A percentile compares a stretch with the other conserved stretches of the same genome.
phyloP scores from a whole-genome alignment of 2,329 filamentous ascomycete genomes.

The Monosporascus sp. region DNA sequence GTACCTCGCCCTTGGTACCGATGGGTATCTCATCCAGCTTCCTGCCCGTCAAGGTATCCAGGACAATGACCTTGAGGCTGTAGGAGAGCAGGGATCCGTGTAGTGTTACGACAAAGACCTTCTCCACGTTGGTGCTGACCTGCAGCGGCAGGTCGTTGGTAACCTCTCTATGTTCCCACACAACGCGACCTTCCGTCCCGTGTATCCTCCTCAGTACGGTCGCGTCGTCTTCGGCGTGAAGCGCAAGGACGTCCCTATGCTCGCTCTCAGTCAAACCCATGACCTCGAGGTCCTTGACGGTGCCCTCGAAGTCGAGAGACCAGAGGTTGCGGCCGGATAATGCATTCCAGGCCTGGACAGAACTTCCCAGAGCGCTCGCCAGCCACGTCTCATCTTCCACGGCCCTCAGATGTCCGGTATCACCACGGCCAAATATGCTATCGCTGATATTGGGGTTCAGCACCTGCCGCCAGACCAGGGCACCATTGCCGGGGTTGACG shows the following conservation, averaged over 20 bases:
- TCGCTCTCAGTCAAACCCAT: slow-evolving; percentile 61
- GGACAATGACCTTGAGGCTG: slow-evolving; percentile 67
- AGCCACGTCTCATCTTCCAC: slow-evolving; percentile 75
- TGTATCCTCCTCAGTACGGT: slow-evolving; percentile 66
- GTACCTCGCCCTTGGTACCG: slow-evolving; percentile 69
- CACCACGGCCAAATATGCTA: slow-evolving; percentile 17
- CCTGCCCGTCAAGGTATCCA: slow-evolving; percentile 70
- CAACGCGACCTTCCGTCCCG: slow-evolving; percentile 63
- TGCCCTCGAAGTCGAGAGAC: slow-evolving; percentile 56
- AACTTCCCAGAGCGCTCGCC: slow-evolving; percentile 64
- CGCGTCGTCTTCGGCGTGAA: slow-evolving; percentile 55
- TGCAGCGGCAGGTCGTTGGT: slow-evolving; percentile 70
- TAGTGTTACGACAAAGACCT: slow-evolving; percentile 73
- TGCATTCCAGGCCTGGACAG: slow-evolving; percentile 78
- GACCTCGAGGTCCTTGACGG: slow-evolving; percentile 68
- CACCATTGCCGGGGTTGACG: slow-evolving; percentile 80
- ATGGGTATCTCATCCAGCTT: slow-evolving; percentile 67
- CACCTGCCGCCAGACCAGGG: slow-evolving; percentile 79
- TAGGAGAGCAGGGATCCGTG: slow-evolving; percentile 66
- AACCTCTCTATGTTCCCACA: slow-evolving; percentile 72
- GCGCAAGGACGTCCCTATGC: slow-evolving; percentile 64
- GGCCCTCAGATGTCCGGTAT: slow-evolving; percentile 55
- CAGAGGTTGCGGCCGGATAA: slow-evolving; percentile 75
- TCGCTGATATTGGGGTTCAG: slow-evolving; percentile 49
- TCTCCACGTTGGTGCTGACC: slow-evolving; percentile 62